A percentile compares a stretch with the other conserved stretches of the same genome.
These are phyloP conservation scores for Leccinum barrowsii DNA, from an alignment of 768 basidiomycete genomes.

Conservation along the genomic window DNA sequence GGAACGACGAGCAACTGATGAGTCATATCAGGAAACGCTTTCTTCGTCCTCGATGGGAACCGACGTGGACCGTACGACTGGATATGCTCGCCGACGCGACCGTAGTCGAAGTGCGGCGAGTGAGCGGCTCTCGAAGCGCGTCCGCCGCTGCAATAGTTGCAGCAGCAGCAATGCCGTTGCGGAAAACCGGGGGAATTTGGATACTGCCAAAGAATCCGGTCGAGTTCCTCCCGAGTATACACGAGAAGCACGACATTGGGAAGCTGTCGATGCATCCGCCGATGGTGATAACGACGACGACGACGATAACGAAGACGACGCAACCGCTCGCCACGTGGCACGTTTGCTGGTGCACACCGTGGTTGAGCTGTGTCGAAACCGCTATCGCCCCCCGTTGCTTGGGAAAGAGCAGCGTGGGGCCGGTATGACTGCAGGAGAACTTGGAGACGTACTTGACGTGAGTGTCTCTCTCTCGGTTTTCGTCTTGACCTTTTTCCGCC, in stretches of 20 bases:
- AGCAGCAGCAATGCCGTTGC: slow-evolving; percentile 10
- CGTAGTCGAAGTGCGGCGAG: slow-evolving; percentile 20
- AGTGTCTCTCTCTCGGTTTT: slow-evolving; percentile 10
- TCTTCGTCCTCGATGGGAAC: slow-evolving; percentile 3
- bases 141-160: slow-evolving; percentile 17
- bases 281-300: slow-evolving; percentile 2
- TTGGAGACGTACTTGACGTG: slow-evolving; percentile 33
- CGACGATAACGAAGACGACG: background rate
- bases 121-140: slow-evolving; percentile 30
- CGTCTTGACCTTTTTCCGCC: background rate
- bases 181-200: slow-evolving; percentile 5
- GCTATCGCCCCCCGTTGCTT: slow-evolving; percentile 14
- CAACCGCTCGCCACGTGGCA: slow-evolving; percentile 15
- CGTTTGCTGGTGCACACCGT: slow-evolving; percentile 20
- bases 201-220: slow-evolving; percentile 11
- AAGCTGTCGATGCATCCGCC: background rate
- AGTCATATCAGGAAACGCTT: slow-evolving; percentile 12
- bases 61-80: slow-evolving; percentile 1
- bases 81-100: slow-evolving; percentile 7
- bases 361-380: slow-evolving; percentile 21
- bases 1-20: background rate
- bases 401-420: slow-evolving; percentile 6
- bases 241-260: slow-evolving; percentile 1
- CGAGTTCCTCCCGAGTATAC: slow-evolving; percentile 6
- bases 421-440: slow-evolving; percentile 29